These are phyloP conservation scores for Saccharomycopsis javanensis DNA, from an alignment of 805 yeast genomes.

Conservation along the genomic window DNA sequence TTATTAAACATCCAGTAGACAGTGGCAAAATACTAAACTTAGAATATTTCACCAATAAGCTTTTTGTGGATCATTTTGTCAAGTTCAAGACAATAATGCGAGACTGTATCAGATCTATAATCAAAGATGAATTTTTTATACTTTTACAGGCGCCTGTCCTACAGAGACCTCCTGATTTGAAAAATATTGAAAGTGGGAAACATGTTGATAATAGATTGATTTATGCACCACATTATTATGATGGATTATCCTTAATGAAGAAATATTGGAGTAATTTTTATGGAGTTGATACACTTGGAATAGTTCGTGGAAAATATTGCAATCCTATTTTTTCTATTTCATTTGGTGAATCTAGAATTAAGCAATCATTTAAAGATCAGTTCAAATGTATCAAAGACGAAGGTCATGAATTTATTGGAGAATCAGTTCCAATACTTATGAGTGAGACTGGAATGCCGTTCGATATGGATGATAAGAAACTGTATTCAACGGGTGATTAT, in stretches of 20 bases:
- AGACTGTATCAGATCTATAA: conserved; percentile 25
- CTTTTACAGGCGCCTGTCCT: conserved; percentile 78
- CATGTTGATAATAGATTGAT: conserved; percentile 57
- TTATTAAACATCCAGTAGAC: conserved; percentile 29
- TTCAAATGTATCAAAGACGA: conserved; percentile 58
- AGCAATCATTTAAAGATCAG: conserved; percentile 64
- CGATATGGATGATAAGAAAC: conserved; percentile 78
- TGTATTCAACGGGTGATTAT: conserved; percentile 60
- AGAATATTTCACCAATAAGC: conserved; percentile 50
- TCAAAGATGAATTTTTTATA: conserved; percentile 37
- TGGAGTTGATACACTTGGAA: conserved; percentile 85
- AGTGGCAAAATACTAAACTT: conserved; percentile 36
- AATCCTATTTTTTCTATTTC: conserved; percentile 70
- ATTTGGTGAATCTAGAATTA: conserved; percentile 69
- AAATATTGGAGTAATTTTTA: conserved; percentile 76
- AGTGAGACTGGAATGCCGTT: conserved; percentile 97
- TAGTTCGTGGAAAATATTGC: conserved; percentile 65
- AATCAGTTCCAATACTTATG: conserved; percentile 59
- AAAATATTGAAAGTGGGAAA: conserved; percentile 31
- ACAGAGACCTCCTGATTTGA: conserved; percentile 59
- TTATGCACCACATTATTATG: conserved; percentile 86
- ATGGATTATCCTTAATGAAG: conserved; percentile 88
- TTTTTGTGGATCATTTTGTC: conserved; percentile 54
- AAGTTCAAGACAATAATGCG: conserved; percentile 42
- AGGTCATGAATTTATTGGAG: conserved; percentile 51